These are phyloP conservation scores for Stephanodiscus minutulus DNA, from an alignment of 108 stramenopile genomes.

Conservation along the genomic window DNA sequence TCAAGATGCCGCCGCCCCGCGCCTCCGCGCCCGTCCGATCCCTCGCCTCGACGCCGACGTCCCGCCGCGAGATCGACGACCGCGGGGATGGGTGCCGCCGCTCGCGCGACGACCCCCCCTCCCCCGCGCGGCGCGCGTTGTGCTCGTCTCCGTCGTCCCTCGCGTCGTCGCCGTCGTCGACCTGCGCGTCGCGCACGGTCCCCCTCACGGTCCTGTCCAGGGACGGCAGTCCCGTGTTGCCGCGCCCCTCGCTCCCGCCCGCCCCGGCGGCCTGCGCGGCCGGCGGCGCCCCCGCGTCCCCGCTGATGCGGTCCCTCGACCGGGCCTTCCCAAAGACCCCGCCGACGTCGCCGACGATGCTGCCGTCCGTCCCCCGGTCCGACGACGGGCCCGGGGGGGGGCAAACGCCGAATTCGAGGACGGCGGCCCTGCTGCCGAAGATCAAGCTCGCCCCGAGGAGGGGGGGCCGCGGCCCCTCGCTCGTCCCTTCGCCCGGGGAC, in stretches of 20 bases:
- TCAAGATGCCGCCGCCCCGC: conserved; percentile 2
- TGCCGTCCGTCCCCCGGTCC: background rate
- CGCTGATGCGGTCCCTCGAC: background rate
- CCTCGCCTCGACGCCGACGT: background rate
- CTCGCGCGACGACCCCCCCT: background rate
- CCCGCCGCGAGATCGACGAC: too few species aligned
- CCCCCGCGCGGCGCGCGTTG: background rate
- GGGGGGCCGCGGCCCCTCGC: background rate
- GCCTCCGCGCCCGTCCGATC: background rate
- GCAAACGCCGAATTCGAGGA: background rate
- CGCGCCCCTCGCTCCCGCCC: background rate
- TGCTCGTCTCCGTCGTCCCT: conserved; percentile 9
- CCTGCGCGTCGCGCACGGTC: conserved; percentile 25
- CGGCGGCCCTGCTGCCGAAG: background rate
- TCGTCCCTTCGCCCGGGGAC: background rate
- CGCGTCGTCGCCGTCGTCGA: conserved; percentile 15
- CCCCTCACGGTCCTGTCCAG: conserved; percentile 39
- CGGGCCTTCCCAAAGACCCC: background rate
- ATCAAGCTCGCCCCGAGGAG: background rate
- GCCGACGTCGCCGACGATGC: background rate
- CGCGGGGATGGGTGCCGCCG: too few species aligned
- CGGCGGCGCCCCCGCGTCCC: too few species aligned
- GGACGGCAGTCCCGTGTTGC: conserved; percentile 29
- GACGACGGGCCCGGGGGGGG: too few species aligned
- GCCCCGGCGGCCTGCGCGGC: too few species aligned